Conservation (phyloP, 192 early-diverging fungal genomes). For the Coemansia sp. region DNA sequence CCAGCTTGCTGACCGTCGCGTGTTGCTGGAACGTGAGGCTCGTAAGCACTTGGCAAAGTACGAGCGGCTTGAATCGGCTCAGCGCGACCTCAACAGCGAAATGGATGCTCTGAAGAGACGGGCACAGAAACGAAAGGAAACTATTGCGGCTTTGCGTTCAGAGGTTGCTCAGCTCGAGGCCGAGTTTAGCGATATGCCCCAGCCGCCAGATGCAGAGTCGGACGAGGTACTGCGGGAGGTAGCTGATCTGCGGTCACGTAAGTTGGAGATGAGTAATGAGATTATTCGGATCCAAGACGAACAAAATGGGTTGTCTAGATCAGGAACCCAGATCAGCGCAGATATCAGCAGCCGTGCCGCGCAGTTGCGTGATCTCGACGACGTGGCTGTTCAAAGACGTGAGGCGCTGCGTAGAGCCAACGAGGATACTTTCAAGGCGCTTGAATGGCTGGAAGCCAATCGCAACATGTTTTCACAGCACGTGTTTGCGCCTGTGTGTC, state of each 20-base stretch:
- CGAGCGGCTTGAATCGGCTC: constrained; percentile 27
- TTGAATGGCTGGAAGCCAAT: constrained; percentile 71
- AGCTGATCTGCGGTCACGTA: constrained; percentile 31
- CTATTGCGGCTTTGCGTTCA: constrained; percentile 36
- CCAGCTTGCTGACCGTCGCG: constrained; percentile 12
- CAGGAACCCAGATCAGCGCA: constrained; percentile 19
- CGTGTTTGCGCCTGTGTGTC: constrained; percentile 71
- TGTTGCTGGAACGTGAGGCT: constrained; percentile 9
- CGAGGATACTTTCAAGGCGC: constrained; percentile 60
- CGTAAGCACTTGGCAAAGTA: constrained; percentile 16
- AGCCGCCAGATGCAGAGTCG: constrained; percentile 14
- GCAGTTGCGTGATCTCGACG: constrained; percentile 62
- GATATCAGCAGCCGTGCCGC: constrained; percentile 38
- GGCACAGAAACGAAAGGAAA: constrained; percentile 39
- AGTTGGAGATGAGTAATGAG: constrained; percentile 45
- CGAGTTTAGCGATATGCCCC: constrained; percentile 16
- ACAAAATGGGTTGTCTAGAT: constrained; percentile 42
- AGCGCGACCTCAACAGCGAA: constrained; percentile 27
- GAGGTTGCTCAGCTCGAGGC: constrained; percentile 41
- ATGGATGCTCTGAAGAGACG: constrained; percentile 36
- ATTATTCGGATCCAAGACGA: constrained; percentile 48
- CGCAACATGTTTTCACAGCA: constrained; percentile 61
- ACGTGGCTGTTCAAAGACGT: constrained; percentile 59
- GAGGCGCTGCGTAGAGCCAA: constrained; percentile 53
- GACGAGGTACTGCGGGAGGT: constrained; percentile 25